A percentile compares a stretch with the other conserved stretches of the same genome.
Conservation (phyloP, 495 filamentous ascomycete genomes). For the Letharia lupina region DNA sequence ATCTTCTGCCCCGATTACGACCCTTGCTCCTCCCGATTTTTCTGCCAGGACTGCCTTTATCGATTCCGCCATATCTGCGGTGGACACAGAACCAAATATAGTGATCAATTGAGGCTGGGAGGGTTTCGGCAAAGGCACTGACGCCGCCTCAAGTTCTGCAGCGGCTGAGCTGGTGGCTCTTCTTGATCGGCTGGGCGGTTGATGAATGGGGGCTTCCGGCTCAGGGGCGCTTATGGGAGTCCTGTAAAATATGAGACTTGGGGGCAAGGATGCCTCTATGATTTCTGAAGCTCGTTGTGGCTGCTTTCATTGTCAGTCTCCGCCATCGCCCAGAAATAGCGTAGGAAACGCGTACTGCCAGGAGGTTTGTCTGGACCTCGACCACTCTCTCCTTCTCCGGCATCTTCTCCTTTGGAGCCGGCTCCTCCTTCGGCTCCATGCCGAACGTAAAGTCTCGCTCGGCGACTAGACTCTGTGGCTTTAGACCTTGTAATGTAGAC, state of each 20-base stretch:
- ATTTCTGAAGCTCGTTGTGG: slow-evolving; percentile 41
- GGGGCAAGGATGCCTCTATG: slow-evolving; percentile 40
- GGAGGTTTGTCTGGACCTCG: slow-evolving; percentile 24
- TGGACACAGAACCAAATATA: slow-evolving; percentile 52
- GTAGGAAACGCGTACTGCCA: slow-evolving; percentile 24
- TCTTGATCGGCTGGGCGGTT: slow-evolving; percentile 27
- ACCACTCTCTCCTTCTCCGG: slow-evolving; percentile 20
- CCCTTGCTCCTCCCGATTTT: slow-evolving; percentile 40
- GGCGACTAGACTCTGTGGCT: slow-evolving; percentile 31
- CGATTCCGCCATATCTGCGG: slow-evolving; percentile 42
- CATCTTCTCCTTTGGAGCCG: not conserved
- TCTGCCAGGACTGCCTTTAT: slow-evolving; percentile 40
- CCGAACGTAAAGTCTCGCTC: slow-evolving; percentile 43
- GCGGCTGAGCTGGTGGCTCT: slow-evolving; percentile 24
- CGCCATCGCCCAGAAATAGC: not conserved
- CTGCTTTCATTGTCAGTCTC: slow-evolving; percentile 27
- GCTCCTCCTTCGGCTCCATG: slow-evolving; percentile 14
- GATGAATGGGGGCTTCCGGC: slow-evolving; percentile 19
- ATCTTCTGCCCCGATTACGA: slow-evolving; percentile 44
- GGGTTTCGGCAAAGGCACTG: slow-evolving; percentile 22
- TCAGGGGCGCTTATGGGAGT: slow-evolving; percentile 25
- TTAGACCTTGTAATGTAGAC: slow-evolving; percentile 36
- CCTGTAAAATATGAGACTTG: slow-evolving; percentile 45
- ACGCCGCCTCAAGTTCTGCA: slow-evolving; percentile 25
- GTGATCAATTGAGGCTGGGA: slow-evolving; percentile 23